Percentiles rank a stretch among this genome's conserved stretches.
Conservation (phyloP, 768 basidiomycete genomes). For the Tremella fuciformis region DNA sequence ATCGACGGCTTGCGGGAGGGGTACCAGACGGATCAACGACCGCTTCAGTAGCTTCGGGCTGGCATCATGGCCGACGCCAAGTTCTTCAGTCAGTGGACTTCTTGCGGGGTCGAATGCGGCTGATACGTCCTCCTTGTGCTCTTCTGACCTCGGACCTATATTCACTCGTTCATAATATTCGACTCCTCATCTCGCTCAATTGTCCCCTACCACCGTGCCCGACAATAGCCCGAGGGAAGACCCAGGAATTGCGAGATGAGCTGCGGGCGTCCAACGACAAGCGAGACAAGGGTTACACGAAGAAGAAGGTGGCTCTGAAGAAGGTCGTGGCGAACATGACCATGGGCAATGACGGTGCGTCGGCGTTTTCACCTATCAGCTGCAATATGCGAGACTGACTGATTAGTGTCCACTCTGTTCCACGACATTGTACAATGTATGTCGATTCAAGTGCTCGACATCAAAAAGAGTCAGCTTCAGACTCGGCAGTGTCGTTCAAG, state of each 20-base stretch:
- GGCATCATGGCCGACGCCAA: slow-evolving; percentile 52
- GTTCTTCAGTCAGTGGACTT: slow-evolving; percentile 49
- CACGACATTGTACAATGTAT: slow-evolving; percentile 93
- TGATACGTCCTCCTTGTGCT: not conserved
- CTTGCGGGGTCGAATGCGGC: too few species aligned
- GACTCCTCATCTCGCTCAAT: too few species aligned
- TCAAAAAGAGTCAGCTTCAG: slow-evolving; percentile 81
- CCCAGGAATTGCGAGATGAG: slow-evolving; percentile 80
- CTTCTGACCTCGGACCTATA: not conserved
- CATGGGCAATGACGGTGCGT: slow-evolving; percentile 98
- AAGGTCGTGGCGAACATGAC: slow-evolving; percentile 99
- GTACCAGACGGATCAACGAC: too few species aligned
- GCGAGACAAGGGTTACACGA: slow-evolving; percentile 94
- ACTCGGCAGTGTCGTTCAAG: not conserved
- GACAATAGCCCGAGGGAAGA: slow-evolving; percentile 50
- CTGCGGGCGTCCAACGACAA: slow-evolving; percentile 77
- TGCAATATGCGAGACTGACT: not conserved
- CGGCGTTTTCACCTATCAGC: not conserved
- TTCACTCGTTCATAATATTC: too few species aligned
- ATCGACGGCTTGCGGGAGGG: too few species aligned
- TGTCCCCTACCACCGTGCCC: too few species aligned
- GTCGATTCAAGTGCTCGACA: slow-evolving; percentile 90
- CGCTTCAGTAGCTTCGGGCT: too few species aligned
- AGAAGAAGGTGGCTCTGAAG: slow-evolving; percentile 91
- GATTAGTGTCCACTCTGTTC: slow-evolving; percentile 84